Evolutionary conservation across 2,329 filamentous ascomycete species (phyloP), one percentile per base, ranked within the genome.

Genomic region (Aureobasidium sp.): DNA sequence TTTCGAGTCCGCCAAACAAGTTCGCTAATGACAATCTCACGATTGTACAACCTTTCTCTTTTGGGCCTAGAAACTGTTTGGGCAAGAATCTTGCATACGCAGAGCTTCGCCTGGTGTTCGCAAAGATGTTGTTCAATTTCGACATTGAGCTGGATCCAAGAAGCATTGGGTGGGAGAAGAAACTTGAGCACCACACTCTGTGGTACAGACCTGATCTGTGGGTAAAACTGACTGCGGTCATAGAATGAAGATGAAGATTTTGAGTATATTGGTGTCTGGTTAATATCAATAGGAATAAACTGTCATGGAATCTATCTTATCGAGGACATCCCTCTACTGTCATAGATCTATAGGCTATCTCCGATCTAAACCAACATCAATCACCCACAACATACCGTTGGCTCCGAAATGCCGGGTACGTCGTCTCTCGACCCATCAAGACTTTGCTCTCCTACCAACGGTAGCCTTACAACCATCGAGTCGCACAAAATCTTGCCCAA

Each of bases 401-500:
- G 45, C n/a, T 59, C 57, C 10, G 57, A 59, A n/a, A 48, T 50
- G 10, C 44, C 57, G 8, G 9, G 15, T 29, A 5, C 57, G 6
- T 32, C 27, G 5, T 34, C 36, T 36, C 15, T 13, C 8, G 42
- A 36, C n/a, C 16, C 57, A 5, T 59, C 54, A 15, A 37, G 21
- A 5, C 3, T 8, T 15, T 50, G 25, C 8, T 42, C 57, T 5
- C n/a, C 9, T 0, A 41, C n/a, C 27, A 59, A 15, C 3, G 57
- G 57, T 4, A 59, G 13, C 7, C 4, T 49, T 1, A 59, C 57
- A 27, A 59, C 45, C 57, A 59, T 59, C 87, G 88, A 92, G 34
- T 85, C 83, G 71, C 90, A 93, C 63, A 89, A 69, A 65, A 91
- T 90, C 13, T 82, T 79, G 16, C 90, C 90, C 5, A 92, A 62